These are phyloP conservation scores for Colletotrichum navitas DNA, from an alignment of 2,329 filamentous ascomycete genomes.

Conservation along the genomic window DNA sequence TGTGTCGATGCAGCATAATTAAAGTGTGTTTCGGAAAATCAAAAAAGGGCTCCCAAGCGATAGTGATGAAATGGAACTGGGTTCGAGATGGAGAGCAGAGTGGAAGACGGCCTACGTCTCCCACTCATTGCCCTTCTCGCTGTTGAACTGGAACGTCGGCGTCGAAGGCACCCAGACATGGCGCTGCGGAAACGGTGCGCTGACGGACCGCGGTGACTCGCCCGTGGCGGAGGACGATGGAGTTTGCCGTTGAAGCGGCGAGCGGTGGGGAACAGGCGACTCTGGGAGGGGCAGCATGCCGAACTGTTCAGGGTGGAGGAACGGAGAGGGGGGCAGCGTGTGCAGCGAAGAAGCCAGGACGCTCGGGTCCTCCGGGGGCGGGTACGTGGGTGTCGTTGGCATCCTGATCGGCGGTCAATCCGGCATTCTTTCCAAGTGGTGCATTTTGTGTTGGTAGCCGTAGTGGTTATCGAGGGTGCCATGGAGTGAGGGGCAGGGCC, in stretches of 20 bases:
- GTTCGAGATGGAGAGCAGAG: conserved; percentile 46
- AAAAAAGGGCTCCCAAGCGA: conserved; percentile 40
- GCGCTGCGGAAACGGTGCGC: conserved; percentile 40
- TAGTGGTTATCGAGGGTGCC: conserved; percentile 52
- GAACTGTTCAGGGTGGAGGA: conserved; percentile 57
- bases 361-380: conserved; percentile 58
- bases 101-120: conserved; percentile 53
- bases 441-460: conserved; percentile 51
- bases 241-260: conserved; percentile 53
- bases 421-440: conserved; percentile 56
- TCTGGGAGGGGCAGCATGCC: conserved; percentile 61
- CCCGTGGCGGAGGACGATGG: conserved; percentile 44
- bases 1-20: conserved; percentile 49
- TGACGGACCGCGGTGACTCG: conserved; percentile 49
- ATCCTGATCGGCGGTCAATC: conserved; percentile 70
- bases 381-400: conserved; percentile 60
- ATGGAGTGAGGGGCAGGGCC: conserved; percentile 48
- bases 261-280: conserved; percentile 55
- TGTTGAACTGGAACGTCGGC: conserved; percentile 30
- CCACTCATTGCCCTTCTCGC: conserved; percentile 41
- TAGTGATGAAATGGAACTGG: conserved; percentile 43
- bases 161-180: conserved; percentile 24
- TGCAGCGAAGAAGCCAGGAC: conserved; percentile 53
- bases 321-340: conserved; percentile 59
- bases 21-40: conserved; percentile 40